Evolutionary conservation across 1,284 basidiomycete species (phyloP).

Genomic region (Pyrrhoderma noxium): DNA sequence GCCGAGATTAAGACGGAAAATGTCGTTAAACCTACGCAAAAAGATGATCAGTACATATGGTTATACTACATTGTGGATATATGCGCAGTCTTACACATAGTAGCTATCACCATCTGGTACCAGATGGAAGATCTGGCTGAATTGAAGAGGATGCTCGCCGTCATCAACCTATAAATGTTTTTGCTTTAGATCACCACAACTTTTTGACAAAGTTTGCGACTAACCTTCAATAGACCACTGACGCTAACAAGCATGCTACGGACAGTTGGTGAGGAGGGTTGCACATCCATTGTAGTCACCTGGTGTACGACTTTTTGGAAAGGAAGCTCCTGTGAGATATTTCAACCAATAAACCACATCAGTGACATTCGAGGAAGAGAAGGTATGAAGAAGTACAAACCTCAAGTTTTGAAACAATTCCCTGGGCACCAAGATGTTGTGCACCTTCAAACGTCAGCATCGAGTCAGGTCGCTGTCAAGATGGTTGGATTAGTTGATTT

Average conservation of each 20-base stretch:
- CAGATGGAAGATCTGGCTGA: constrained; percentile 90
- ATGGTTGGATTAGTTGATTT: background rate
- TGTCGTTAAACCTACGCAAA: constrained; percentile 64
- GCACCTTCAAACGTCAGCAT: constrained; percentile 87
- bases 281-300: constrained; percentile 81
- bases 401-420: constrained; percentile 74
- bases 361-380: constrained; percentile 30
- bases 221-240: constrained; percentile 74
- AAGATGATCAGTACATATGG: background rate
- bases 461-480: constrained; percentile 64
- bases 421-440: constrained; percentile 49
- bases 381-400: constrained; percentile 29
- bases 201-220: background rate
- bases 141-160: constrained; percentile 70
- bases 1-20: constrained; percentile 63
- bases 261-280: constrained; percentile 65
- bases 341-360: constrained; percentile 7
- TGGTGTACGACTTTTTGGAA: constrained; percentile 82
- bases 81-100: constrained; percentile 64
- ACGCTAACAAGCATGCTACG: constrained; percentile 81
- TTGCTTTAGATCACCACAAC: background rate
- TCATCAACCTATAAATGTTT: constrained; percentile 62
- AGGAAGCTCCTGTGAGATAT: constrained; percentile 55
- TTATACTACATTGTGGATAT: constrained; percentile 2
- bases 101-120: constrained; percentile 72